Conservation (phyloP, 768 basidiomycete genomes). For the Baorangia bicolor region DNA sequence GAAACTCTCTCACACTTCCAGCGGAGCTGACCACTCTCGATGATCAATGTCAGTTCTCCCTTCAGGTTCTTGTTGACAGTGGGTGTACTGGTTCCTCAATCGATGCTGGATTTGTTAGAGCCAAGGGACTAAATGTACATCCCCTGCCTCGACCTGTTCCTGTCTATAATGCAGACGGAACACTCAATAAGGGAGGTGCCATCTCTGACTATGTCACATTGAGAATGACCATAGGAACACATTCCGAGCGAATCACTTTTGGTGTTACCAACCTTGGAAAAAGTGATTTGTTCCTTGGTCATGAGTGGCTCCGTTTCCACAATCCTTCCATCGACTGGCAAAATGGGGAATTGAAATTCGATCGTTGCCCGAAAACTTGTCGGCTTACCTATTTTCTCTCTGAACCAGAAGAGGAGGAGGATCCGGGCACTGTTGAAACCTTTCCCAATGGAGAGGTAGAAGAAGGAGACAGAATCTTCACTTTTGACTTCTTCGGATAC, state of each 20-base stretch:
- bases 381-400: not conserved
- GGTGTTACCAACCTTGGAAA: too few relatives aligned
- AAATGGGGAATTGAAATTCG: not conserved
- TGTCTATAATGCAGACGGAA: too few relatives aligned
- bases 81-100: too few relatives aligned
- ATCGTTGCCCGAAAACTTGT: constrained; percentile 2
- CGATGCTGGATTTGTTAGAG: too few relatives aligned
- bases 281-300: too few relatives aligned
- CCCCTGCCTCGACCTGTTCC: too few relatives aligned
- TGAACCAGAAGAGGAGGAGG: not conserved
- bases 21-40: too few relatives aligned
- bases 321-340: constrained; percentile 2
- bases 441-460: not conserved
- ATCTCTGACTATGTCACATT: constrained; percentile 12
- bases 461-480: constrained; percentile 3
- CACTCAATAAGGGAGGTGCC: constrained; percentile 7
- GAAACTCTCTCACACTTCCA: too few relatives aligned
- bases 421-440: not conserved
- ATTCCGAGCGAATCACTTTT: too few relatives aligned
- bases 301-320: not conserved
- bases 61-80: too few relatives aligned
- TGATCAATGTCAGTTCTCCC: too few relatives aligned
- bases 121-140: too few relatives aligned
- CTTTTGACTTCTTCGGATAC: not conserved
- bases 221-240: not conserved